Evolutionary conservation across 805 yeast species (phyloP).

Genomic region (Nakazawaea ernobii): DNA sequence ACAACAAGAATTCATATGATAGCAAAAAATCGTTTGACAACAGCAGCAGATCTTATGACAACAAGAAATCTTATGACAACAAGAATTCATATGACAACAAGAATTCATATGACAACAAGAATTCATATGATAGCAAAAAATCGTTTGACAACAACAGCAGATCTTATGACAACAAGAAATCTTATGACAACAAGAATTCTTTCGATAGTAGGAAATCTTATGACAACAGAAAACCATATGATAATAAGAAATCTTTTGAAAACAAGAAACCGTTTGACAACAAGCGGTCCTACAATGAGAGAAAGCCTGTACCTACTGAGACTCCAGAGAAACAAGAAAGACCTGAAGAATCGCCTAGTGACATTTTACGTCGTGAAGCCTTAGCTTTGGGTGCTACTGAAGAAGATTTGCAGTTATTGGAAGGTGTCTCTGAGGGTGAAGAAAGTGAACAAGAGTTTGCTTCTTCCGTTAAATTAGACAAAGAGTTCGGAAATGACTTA

Average conservation of each 20-base stretch:
- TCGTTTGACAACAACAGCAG: too few species aligned
- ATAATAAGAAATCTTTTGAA: background rate
- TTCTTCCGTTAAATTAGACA: conserved; percentile 34
- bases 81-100: too few species aligned
- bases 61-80: too few species aligned
- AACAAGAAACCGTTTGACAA: background rate
- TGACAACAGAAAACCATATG: background rate
- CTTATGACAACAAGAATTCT: too few species aligned
- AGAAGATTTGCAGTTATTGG: conserved; percentile 64
- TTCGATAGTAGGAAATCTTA: background rate
- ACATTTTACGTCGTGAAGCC: conserved; percentile 63
- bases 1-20: too few species aligned
- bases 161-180: too few species aligned
- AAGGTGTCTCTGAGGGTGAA: conserved; percentile 46
- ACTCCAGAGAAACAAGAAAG: background rate
- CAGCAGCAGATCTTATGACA: too few species aligned
- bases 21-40: too few species aligned
- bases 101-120: too few species aligned
- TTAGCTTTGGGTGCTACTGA: conserved; percentile 80
- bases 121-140: too few species aligned
- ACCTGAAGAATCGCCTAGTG: conserved; percentile 15
- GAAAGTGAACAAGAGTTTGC: conserved; percentile 49
- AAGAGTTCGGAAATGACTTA: conserved; percentile 46
- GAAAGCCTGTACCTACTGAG: background rate
- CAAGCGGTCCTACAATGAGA: conserved; percentile 11